Percentiles rank a stretch among this genome's conserved stretches.
Conservation (phyloP, 2,329 filamentous ascomycete genomes). For the Botrytis fabae region DNA sequence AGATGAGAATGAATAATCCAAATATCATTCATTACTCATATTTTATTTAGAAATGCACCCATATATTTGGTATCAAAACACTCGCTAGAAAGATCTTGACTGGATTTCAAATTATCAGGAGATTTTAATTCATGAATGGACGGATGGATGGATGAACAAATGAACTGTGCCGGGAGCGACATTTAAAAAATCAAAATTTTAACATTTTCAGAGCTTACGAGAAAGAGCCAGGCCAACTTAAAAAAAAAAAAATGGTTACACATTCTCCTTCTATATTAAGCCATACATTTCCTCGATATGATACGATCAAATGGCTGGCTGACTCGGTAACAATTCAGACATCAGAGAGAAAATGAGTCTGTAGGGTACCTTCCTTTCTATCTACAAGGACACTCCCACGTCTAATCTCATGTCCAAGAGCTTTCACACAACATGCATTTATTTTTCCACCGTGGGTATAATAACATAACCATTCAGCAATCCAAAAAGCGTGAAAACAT, state of each 20-base stretch:
- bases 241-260: background rate
- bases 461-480: background rate
- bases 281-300: background rate
- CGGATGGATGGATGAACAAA: too few relatives aligned
- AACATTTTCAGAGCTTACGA: background rate
- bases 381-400: too few relatives aligned
- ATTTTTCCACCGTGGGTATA: background rate
- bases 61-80: too few relatives aligned
- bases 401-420: background rate
- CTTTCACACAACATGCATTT: background rate
- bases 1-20: background rate
- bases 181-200: too few relatives aligned
- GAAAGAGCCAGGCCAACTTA: background rate
- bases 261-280: background rate
- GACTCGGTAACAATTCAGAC: background rate
- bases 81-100: too few relatives aligned
- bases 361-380: too few relatives aligned
- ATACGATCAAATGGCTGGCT: background rate
- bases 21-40: background rate
- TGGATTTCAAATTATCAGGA: background rate
- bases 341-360: background rate
- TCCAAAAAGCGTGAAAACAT: background rate
- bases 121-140: background rate
- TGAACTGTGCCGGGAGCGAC: background rate
- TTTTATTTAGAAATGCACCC: too few relatives aligned